Base-by-base conservation (phyloP, 1,284 basidiomycete species). In the Cutaneotrichosporon sp. region DNA sequence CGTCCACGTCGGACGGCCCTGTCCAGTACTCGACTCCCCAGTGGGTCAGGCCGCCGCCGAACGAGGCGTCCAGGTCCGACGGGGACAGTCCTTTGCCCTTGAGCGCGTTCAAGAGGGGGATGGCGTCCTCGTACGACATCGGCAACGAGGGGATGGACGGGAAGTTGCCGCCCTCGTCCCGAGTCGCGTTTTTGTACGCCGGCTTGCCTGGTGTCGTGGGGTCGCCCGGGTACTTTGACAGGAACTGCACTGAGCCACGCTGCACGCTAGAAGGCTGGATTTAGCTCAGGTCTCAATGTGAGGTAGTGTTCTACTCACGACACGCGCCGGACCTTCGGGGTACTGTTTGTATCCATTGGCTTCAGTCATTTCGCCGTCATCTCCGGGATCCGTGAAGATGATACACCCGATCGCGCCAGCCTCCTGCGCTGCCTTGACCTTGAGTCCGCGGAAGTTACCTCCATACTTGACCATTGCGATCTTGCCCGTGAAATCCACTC, bases 391-490 rank as follows among this genome's bases (percentile, higher is more conserved):
- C 14, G 84, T 84, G 75, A 90, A 97, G 63, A 97, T 92, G 51
- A 82, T 63, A 34, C 70, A 68, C 49, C 76, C 82, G 8, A 75
- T 58, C 0, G 79, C 90, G 19, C 92, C 92, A 4, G 83, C 82
- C 59, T 91, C 88, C 64, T 91, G 81, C 2, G 91, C 90, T 1
- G 84, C 65, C 55, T 75, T 71, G 55, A 76, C 62, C 51, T 76
- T 79, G 33, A 97, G 78, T 14, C 93, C 94, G 60, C 93, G 85
- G 79, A 90, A 90, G 52, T 82, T 70, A 20, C 72, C 71, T 12
- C 90, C 92, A 67, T 97, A 97, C 49, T 90, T 85, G 48, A 82
- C 81, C 12, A 97, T 78, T n/a, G 85, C 86, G 53, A 97, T 84
- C 65, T 87, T 88, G 50, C 85, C 90, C 0, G 79, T 84, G 51